Base-by-base conservation (phyloP, 306 rosid genomes). In the Lablab purpureus region DNA sequence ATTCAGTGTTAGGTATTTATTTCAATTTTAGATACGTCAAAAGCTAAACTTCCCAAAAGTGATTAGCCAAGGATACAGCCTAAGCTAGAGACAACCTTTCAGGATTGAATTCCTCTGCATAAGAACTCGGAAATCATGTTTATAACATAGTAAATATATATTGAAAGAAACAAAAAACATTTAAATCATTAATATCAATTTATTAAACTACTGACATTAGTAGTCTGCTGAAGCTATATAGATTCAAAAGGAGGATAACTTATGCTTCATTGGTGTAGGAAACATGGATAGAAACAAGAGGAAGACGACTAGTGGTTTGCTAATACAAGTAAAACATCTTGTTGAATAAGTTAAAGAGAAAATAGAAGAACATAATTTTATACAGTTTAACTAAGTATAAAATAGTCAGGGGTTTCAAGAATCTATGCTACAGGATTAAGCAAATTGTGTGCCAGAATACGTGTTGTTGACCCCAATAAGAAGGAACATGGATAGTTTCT, bases 121-220 rank as follows among this genome's bases (percentile, higher is more conserved):
- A 36, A 47, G 25, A 46, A 58, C 51, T 40, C 11, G 19, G 65
- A 63, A 71, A 45, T 52, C 64, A 43, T 41, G 70, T 75, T 36
- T 74, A 21, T 56, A 67, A 51, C 25, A n/a, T 46, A 63, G 58
- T 15, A 43, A 78, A 41, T 68, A 21, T 37, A 69, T 69, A 69
- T 56, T 68, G 76, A 28, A 68, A 56, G 73, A 56, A 75, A 36
- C 25, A 10, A 25, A 58, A 66, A 64, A 51, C 1, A 59, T 5
- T 4, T 2, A 64, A 65, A 77, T 50, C 40, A 19, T 36, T 14
- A 66, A 51, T 27, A 25, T 50, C 25, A 45, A 25, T 46, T 49
- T 79, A 46, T 70, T 82, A 68, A 69, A 67, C 67, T 58, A 68
- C 34, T 58, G 36, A 77, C 46, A 17, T 37, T 40, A 76, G 50